These are phyloP conservation scores for Cnidoscolus chayamansa DNA, from an alignment of 441 rosid species.

Conservation along the genomic window DNA sequence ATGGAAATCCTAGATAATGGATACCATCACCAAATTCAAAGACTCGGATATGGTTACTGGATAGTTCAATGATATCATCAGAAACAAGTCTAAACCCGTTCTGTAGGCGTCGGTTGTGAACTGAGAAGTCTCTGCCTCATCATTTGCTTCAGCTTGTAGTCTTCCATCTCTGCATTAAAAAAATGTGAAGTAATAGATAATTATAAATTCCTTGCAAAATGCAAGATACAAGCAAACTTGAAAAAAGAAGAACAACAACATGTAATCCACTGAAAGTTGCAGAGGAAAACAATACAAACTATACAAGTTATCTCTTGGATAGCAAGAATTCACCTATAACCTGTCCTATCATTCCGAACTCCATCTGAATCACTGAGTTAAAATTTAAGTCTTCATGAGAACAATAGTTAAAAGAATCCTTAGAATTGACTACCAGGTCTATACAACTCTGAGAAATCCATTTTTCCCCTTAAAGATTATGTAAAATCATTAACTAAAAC, in stretches of 20 bases:
- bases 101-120: slow-evolving; percentile 47
- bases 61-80: neutral
- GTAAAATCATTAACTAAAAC: neutral
- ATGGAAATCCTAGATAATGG: neutral
- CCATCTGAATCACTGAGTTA: neutral
- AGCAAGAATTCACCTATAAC: neutral
- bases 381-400: neutral
- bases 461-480: neutral
- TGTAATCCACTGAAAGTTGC: neutral
- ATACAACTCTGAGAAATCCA: neutral
- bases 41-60: slow-evolving; percentile 2
- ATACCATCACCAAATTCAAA: neutral
- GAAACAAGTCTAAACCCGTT: slow-evolving; percentile 28
- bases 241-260: neutral
- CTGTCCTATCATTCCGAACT: neutral
- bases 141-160: slow-evolving; percentile 91
- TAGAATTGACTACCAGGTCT: neutral
- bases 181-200: too few relatives aligned
- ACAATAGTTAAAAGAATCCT: neutral
- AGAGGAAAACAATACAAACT: neutral
- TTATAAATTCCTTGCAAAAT: neutral
- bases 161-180: slow-evolving; percentile 64
- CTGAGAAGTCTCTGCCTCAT: slow-evolving; percentile 88
- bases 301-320: neutral
- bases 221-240: neutral